Evolutionary conservation across 108 stramenopile species (phyloP), one percentile per base, ranked within the genome.

Genomic region (Chaetoceros tenuissimus): DNA sequence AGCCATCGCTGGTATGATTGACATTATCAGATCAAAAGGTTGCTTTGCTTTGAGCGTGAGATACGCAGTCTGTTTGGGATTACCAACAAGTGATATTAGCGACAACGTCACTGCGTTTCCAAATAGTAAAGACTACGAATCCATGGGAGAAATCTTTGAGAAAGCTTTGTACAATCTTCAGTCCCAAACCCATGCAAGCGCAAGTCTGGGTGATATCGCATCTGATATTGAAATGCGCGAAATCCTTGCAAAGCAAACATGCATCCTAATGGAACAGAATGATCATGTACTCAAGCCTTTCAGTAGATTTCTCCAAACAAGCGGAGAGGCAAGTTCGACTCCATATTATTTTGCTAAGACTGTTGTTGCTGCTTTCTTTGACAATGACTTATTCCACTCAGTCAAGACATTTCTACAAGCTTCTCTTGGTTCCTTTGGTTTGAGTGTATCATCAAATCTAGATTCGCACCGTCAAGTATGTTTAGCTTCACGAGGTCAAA

Each of bases 401-500:
- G 79, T 75, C 18, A 53, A 73, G 31, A 53, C 66, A 25, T 87
- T 91, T 45, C 60, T 91, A 55, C 51, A 75, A 24, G 71, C 77
- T 55, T 85, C 89, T 30, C 72, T 75, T 25, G 89, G 89, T 26
- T 79, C 79, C 10, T 91, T 91, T 64, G 89, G 89, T 17, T 51
- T 91, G 43, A 48, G 52, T 27, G 71, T 82, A 34, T 60, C 69
- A 17, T 80, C 83, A 1, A 79, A 79, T 2, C 52, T 85, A 27
- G 89, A 89, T 77, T 72, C 84, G 16, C 69, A 81, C 34, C 58
- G 82, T 19, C 88, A 84, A 70, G 58, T 85, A 45, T 80, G 81
- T 59, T 58, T 89, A 55, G 88, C 84, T 20, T 84, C 88, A 10
- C 68, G 80, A 47, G 88, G 88, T 27, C 88, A 89, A 62, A 81